phyloP scores from a whole-genome alignment of 306 rosid genomes.

The Begonia loranthoides region DNA sequence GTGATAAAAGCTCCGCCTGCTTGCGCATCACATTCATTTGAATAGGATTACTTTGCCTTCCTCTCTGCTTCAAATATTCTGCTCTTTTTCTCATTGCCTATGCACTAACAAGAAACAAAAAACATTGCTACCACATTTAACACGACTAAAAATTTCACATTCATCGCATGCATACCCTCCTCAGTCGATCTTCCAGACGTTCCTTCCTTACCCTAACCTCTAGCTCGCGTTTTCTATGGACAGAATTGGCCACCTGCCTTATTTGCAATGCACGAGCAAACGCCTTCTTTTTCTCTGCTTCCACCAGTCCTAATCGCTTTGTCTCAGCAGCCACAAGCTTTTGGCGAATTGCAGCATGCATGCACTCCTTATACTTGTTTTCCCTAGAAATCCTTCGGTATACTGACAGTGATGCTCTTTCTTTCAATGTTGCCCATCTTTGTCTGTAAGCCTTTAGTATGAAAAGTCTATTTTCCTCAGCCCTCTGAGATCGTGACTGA shows the following conservation, averaged over 20 bases:
- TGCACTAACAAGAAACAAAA: no score
- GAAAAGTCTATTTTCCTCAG: slow-evolving; percentile 75
- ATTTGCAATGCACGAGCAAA: slow-evolving; percentile 65
- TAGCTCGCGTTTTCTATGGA: slow-evolving; percentile 76
- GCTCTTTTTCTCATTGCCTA: slow-evolving; percentile 91
- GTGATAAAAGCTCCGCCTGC: slow-evolving; percentile 70
- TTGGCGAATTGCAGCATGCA: slow-evolving; percentile 72
- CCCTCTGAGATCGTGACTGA: slow-evolving; percentile 73
- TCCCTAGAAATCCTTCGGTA: slow-evolving; percentile 72
- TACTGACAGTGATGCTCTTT: slow-evolving; percentile 73
- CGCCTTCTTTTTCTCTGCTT: slow-evolving; percentile 85
- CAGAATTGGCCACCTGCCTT: slow-evolving; percentile 55
- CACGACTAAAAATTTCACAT: slow-evolving; percentile 4
- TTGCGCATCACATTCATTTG: slow-evolving; percentile 33
- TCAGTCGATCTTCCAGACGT: slow-evolving; percentile 78
- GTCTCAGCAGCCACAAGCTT: slow-evolving; percentile 85
- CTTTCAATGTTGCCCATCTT: slow-evolving; percentile 75
- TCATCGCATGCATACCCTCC: slow-evolving; percentile 42
- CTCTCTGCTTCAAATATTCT: slow-evolving; percentile 79
- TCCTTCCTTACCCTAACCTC: slow-evolving; percentile 73
- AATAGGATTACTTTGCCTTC: slow-evolving; percentile 33
- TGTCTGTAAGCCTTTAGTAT: slow-evolving; percentile 68
- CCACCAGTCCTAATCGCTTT: slow-evolving; percentile 57
- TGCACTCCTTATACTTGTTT: slow-evolving; percentile 74
- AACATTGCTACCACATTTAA: background rate